Evolutionary conservation across 2,329 filamentous ascomycete species (phyloP).

Genomic region (Sordariomycetes sp.): DNA sequence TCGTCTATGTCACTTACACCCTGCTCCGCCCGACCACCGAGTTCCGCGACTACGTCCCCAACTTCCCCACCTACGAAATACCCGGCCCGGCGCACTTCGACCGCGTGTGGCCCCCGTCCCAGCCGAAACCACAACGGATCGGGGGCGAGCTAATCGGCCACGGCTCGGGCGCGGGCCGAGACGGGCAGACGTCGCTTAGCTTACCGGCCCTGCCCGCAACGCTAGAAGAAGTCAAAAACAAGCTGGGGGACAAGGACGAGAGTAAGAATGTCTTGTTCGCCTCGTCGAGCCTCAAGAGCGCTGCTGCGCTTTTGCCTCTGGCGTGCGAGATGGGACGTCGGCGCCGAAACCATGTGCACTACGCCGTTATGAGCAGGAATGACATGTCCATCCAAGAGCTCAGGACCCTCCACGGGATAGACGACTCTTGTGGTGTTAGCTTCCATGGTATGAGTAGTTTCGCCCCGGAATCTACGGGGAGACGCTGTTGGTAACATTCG

Average conservation of each 20-base stretch:
- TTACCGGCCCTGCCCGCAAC: constrained; percentile 56
- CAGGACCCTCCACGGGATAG: constrained; percentile 69
- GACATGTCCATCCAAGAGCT: constrained; percentile 60
- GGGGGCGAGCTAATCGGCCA: neutral
- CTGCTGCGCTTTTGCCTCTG: constrained; percentile 63
- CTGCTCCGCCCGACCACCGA: constrained; percentile 54
- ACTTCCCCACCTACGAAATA: constrained; percentile 6
- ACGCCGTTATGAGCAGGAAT: constrained; percentile 66
- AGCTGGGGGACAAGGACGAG: constrained; percentile 28
- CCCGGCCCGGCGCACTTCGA: neutral
- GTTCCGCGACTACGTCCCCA: constrained; percentile 23
- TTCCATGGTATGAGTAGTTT: constrained; percentile 36
- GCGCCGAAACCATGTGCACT: constrained; percentile 66
- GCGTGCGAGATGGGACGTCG: constrained; percentile 76
- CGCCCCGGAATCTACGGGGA: neutral
- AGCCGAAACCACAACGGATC: neutral
- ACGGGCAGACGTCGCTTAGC: neutral
- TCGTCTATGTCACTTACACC: constrained; percentile 24
- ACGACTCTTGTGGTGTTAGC: constrained; percentile 54
- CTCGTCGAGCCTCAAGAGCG: constrained; percentile 63
- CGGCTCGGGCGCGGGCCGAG: neutral
- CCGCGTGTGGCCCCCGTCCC: constrained; percentile 7
- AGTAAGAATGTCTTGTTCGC: constrained; percentile 74
- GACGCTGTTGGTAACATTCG: constrained; percentile 2
- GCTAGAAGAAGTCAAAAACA: constrained; percentile 47